phyloP scores from a whole-genome alignment of 805 yeast species.

The Blastobotrys mokoenaii region DNA sequence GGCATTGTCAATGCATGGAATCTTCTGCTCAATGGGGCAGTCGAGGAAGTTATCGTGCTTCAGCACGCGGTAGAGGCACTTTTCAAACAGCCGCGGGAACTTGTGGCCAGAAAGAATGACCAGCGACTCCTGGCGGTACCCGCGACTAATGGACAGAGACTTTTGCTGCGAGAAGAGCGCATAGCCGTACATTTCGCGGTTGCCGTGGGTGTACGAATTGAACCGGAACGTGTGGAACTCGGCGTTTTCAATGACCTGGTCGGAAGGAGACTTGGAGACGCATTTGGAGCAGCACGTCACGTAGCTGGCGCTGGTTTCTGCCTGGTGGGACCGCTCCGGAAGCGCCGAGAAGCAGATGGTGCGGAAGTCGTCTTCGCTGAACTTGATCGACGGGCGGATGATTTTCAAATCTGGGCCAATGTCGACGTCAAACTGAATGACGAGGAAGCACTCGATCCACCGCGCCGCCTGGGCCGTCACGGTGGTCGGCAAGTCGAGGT shows the following conservation, averaged over 20 bases:
- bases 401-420: conserved; percentile 16
- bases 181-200: conserved; percentile 14
- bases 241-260: neutral
- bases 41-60: conserved; percentile 2
- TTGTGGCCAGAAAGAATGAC: conserved; percentile 17
- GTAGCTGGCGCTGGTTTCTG: neutral
- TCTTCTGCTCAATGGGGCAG: conserved; percentile 13
- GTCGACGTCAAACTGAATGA: conserved; percentile 3
- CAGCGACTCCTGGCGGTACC: conserved; percentile 21
- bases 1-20: conserved; percentile 20
- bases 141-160: conserved; percentile 14
- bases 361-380: conserved; percentile 21
- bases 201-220: conserved; percentile 5
- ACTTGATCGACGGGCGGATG: conserved; percentile 20
- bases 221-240: conserved; percentile 15
- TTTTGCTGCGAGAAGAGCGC: conserved; percentile 15
- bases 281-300: neutral
- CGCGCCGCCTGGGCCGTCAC: conserved; percentile 2
- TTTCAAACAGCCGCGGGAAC: conserved; percentile 15
- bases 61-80: conserved; percentile 14
- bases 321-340: conserved; percentile 17
- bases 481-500: conserved; percentile 7
- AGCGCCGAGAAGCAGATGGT: conserved; percentile 22
- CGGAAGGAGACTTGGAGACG: neutral
- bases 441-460: conserved; percentile 5